Evolutionary conservation across 2,329 filamentous ascomycete species (phyloP), one percentile per base, ranked within the genome.

Genomic region (Curvularia sp.): DNA sequence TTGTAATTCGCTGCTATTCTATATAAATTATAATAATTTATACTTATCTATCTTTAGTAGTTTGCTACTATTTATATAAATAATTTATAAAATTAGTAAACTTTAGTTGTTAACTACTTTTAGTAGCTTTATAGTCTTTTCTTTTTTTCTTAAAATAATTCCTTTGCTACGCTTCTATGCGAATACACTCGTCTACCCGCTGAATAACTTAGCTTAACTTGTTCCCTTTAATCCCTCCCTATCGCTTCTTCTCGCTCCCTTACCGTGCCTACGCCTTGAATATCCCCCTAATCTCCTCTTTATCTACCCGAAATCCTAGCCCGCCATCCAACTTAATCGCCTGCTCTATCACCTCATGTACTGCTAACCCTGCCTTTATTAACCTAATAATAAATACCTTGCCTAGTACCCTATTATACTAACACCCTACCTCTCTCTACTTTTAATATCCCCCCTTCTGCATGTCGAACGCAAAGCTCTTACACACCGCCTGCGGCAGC

Each of bases 401-500:
- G 18, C 18, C 38, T 39, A 39, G 38, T 39, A 39, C 38, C n/a
- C 38, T 12, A 28, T 18, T 41, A 46, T 60, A 60, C 46, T 60
- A 30, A 56, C 48, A 59, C 50, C 27, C 32, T 15, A 30, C 41
- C 28, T 19, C 41, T 8, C 48, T 34, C 39, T 42, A 6, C 45
- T 43, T 39, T 1, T 21, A 18, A 18, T 39, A 30, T 23, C 58
- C 53, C 5, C 39, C 15, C 43, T 58, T 30, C 48, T 49, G 56
- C 30, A 34, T n/a, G 19, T 39, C 15, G n/a, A 38, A 38, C 6
- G n/a, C 15, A 38, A 38, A n/a, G 13, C 34, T 38, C 34, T 59
- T 53, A 23, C 34, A 64, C n/a, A 61, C 43, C 41, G 43, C 45
- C 50, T 64, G 38, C 34, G 39, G 61, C 39, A 61, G 48, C 21